Conservation (phyloP, 2,329 filamentous ascomycete species). For the Sporothrix pseudoabietina region DNA sequence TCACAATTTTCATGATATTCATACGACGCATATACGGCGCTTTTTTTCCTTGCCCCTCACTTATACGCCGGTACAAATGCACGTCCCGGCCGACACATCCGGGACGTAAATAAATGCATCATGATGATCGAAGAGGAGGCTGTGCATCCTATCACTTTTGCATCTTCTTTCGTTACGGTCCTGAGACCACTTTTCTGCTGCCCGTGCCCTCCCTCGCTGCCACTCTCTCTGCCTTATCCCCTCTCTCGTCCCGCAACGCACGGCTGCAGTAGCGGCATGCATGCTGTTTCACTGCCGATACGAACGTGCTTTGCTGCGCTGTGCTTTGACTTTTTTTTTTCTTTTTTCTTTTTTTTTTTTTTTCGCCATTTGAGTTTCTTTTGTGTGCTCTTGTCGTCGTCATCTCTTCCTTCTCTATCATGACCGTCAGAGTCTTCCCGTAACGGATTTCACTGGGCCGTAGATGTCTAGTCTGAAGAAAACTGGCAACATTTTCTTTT, state of each 20-base stretch:
- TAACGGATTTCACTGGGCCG: background rate
- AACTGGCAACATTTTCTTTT: background rate
- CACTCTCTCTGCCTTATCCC: background rate
- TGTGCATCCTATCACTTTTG: background rate
- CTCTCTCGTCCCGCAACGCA: background rate
- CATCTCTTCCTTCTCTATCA: background rate
- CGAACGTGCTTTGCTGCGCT: background rate
- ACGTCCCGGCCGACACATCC: background rate
- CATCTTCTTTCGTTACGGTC: background rate
- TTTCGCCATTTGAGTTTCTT: background rate
- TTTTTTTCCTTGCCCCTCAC: background rate
- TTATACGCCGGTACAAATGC: conserved; percentile 17
- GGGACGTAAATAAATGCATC: background rate
- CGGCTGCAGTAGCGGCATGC: conserved; percentile 19
- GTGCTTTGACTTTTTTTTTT: background rate
- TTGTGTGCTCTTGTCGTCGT: background rate
- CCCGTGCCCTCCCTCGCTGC: background rate
- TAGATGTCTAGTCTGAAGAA: background rate
- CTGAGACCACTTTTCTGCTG: background rate
- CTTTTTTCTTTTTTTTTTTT: no score
- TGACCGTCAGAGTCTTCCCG: background rate
- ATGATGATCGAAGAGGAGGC: background rate
- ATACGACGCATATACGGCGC: background rate
- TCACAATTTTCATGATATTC: background rate
- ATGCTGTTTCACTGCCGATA: conserved; percentile 24